phyloP scores from a whole-genome alignment of 2,329 filamentous ascomycete genomes.

The Venturia effusa region DNA sequence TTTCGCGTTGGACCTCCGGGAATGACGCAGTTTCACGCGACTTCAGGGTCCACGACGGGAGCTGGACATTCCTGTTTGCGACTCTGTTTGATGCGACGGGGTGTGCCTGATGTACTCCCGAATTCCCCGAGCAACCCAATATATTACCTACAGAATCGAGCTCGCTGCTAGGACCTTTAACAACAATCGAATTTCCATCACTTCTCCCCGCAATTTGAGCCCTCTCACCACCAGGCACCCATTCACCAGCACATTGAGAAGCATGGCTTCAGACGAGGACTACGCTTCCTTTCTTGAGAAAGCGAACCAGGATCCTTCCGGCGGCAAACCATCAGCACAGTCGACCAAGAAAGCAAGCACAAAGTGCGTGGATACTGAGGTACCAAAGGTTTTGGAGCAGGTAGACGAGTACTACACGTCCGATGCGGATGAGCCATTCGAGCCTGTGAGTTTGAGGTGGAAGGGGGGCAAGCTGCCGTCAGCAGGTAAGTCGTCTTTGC shows the following conservation, averaged over 20 bases:
- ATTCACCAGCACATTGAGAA: slow-evolving; percentile 13
- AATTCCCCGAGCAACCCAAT: background rate
- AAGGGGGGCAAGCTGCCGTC: slow-evolving; percentile 44
- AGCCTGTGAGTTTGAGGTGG: slow-evolving; percentile 60
- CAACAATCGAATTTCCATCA: background rate
- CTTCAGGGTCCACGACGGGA: background rate
- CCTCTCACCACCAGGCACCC: background rate
- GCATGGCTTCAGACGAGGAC: slow-evolving; percentile 66
- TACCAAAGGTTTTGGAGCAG: slow-evolving; percentile 39
- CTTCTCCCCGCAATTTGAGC: background rate
- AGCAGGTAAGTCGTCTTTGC: slow-evolving; percentile 22
- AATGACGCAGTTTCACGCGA: background rate
- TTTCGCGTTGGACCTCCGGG: too few species aligned
- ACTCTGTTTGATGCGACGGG: background rate
- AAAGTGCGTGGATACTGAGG: slow-evolving; percentile 36
- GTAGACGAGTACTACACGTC: slow-evolving; percentile 58
- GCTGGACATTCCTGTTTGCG: background rate
- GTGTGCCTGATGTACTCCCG: background rate
- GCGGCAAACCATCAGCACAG: slow-evolving; percentile 18
- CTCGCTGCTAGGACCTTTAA: background rate
- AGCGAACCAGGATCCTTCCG: slow-evolving; percentile 58
- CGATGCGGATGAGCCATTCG: slow-evolving; percentile 79
- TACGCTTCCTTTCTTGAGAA: slow-evolving; percentile 81
- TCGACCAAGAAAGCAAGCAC: slow-evolving; percentile 22
- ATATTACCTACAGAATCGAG: background rate